These are phyloP conservation scores for Oryza glaberrima DNA, from an alignment of 176 grass and related monocot genomes.

Conservation along the genomic window DNA sequence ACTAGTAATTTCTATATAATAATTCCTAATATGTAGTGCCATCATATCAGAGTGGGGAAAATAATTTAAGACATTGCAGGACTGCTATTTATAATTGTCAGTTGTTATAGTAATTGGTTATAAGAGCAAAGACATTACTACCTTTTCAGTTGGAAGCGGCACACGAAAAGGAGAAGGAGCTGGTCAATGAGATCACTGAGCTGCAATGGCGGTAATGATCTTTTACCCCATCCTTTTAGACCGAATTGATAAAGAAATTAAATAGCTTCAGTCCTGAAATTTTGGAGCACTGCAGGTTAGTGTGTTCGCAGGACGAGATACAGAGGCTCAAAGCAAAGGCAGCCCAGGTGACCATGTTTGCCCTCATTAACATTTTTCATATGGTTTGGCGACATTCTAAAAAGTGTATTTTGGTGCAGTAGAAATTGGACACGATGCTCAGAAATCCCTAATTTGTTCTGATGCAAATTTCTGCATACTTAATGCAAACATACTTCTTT, in stretches of 20 bases:
- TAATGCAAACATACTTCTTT: slow-evolving; percentile 22
- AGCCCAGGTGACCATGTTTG: slow-evolving; percentile 48
- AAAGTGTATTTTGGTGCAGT: neutral
- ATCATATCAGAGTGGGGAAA: neutral
- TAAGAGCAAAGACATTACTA: neutral
- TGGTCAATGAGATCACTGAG: slow-evolving; percentile 71
- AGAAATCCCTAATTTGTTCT: neutral
- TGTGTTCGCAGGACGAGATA: slow-evolving; percentile 75
- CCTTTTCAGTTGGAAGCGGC: slow-evolving; percentile 80
- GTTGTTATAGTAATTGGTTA: slow-evolving; percentile 11
- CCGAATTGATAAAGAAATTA: slow-evolving; percentile 11
- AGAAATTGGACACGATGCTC: neutral
- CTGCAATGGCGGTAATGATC: slow-evolving; percentile 82
- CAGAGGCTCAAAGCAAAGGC: slow-evolving; percentile 82
- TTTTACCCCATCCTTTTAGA: slow-evolving; percentile 18
- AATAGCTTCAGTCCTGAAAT: neutral
- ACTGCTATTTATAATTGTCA: neutral
- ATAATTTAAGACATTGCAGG: neutral
- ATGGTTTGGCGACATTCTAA: neutral
- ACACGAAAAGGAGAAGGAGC: slow-evolving; percentile 82
- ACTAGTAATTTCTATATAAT: neutral
- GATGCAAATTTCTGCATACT: neutral
- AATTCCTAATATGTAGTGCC: neutral
- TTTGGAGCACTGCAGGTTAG: slow-evolving; percentile 55
- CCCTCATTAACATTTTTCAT: neutral